phyloP scores from a whole-genome alignment of 192 early-diverging fungal species.

The Gaertneriomyces sp. region DNA sequence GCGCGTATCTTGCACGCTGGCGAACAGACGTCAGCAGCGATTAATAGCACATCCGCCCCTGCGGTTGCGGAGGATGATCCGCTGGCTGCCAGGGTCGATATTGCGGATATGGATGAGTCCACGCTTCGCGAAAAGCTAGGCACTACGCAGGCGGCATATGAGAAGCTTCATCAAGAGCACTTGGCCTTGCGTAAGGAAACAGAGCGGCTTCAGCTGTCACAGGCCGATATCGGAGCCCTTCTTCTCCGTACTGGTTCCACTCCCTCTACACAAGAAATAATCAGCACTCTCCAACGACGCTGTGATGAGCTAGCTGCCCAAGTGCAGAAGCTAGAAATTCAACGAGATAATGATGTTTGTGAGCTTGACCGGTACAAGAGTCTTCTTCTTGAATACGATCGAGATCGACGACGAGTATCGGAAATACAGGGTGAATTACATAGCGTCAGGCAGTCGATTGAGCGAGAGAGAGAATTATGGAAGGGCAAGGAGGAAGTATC shows the following conservation, averaged over 20 bases:
- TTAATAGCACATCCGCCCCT: too few relatives aligned
- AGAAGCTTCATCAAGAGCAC: slow-evolving; percentile 9
- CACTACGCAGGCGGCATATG: too few relatives aligned
- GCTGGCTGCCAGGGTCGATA: too few relatives aligned
- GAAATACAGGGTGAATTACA: slow-evolving; percentile 7
- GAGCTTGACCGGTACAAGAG: slow-evolving; percentile 12
- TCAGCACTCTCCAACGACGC: slow-evolving; percentile 14
- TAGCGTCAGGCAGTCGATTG: slow-evolving; percentile 13
- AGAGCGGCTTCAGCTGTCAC: slow-evolving; percentile 17
- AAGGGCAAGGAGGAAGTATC: slow-evolving; percentile 13
- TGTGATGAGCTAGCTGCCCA: slow-evolving; percentile 22
- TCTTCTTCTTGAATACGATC: slow-evolving; percentile 1
- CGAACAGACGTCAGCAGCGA: too few relatives aligned
- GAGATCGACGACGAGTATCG: not conserved
- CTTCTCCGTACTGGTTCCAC: slow-evolving; percentile 14
- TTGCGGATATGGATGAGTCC: too few relatives aligned
- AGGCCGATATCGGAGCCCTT: slow-evolving; percentile 23
- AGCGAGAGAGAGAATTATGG: slow-evolving; percentile 18
- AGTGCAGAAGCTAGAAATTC: slow-evolving; percentile 8
- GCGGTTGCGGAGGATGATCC: too few relatives aligned
- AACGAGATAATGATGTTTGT: slow-evolving; percentile 4
- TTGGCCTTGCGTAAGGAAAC: slow-evolving; percentile 7
- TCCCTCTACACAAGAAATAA: slow-evolving; percentile 1
- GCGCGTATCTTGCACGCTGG: not conserved
- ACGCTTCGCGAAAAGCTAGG: too few relatives aligned